Base-by-base conservation (phyloP, 2,329 filamentous ascomycete genomes). In the Capronia coronata region DNA sequence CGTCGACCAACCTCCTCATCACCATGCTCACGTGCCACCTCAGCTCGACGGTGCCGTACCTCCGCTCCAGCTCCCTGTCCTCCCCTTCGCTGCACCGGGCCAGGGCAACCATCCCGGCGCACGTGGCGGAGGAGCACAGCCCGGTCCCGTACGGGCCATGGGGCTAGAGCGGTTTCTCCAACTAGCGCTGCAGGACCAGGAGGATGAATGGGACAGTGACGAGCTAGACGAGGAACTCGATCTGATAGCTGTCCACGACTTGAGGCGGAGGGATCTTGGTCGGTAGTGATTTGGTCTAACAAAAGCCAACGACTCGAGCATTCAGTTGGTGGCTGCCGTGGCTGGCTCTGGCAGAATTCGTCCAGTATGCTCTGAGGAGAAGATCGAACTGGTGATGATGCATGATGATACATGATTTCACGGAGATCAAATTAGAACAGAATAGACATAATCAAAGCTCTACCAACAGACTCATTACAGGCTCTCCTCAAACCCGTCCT, bases 171-270 rank as follows among this genome's bases (percentile, higher is more conserved):
- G 74, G 22, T 79, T 79, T 55, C 57, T 79, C 29, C 68, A 73
- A 35, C 63, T 79, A 48, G 77, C 75, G 4, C 61, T 67, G 48
- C 67, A 74, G 44, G 77, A 80, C 52, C 69, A 73, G 35, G 77
- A 80, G 62, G 77, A 79, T 56, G 77, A 72, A 50, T 80, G 77
- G 77, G 75, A 79, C 54, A 78, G 75, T 54, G 77, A 80, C 60
- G 77, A 79, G 58, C 55, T 79, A 43, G 74, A 76, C 14, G 72
- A 72, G 13, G 55, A 53, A 4, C 8, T 23, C n/a, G 21, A 41
- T 41, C n/a, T 43, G 23, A 25, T 18, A 2, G 35, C 9, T 38
- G 35, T 38, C n/a, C 29, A n/a, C 7, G 35, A 38, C 9, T n/a
- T 38, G 35, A 18, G 35, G 35, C 19, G 32, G n/a, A 18, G 19